Evolutionary conservation across 805 yeast species (phyloP).

Genomic region (Saccharomycopsis microspora): DNA sequence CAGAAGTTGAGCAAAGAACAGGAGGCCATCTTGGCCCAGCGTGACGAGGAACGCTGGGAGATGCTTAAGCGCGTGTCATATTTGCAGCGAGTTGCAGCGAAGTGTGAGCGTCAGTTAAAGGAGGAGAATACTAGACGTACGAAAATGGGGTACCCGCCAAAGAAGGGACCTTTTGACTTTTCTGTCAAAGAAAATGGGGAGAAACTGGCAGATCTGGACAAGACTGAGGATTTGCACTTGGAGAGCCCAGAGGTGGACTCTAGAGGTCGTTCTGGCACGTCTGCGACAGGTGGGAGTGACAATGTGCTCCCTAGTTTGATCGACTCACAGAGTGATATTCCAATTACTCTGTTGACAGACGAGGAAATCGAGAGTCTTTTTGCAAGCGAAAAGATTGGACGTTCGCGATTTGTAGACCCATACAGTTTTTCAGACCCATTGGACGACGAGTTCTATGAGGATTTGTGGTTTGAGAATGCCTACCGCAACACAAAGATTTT

Average conservation of each 20-base stretch:
- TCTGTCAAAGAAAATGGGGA: background rate
- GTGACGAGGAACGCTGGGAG: conserved; percentile 54
- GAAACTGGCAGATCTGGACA: background rate
- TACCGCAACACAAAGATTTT: conserved; percentile 71
- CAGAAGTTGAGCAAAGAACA: conserved; percentile 24
- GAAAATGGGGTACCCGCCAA: conserved; percentile 5
- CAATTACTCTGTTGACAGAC: conserved; percentile 25
- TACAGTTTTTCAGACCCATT: conserved; percentile 83
- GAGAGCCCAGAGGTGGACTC: background rate
- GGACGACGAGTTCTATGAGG: conserved; percentile 71
- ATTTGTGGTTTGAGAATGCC: conserved; percentile 76
- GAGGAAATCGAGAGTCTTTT: conserved; percentile 15
- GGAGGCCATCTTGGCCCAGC: conserved; percentile 27
- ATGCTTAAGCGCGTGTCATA: conserved; percentile 62
- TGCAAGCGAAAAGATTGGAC: conserved; percentile 4
- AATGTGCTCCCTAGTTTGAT: background rate
- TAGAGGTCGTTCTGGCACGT: background rate
- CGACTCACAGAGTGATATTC: conserved; percentile 16
- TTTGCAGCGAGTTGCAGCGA: conserved; percentile 53
- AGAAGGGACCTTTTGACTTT: conserved; percentile 1
- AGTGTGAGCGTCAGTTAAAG: conserved; percentile 26
- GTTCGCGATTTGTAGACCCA: conserved; percentile 62
- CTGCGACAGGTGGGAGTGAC: background rate
- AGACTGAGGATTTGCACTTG: background rate
- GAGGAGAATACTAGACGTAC: conserved; percentile 17